Conservation (phyloP, 352 stramenopile genomes). For the Aphanomyces cochlioides region DNA sequence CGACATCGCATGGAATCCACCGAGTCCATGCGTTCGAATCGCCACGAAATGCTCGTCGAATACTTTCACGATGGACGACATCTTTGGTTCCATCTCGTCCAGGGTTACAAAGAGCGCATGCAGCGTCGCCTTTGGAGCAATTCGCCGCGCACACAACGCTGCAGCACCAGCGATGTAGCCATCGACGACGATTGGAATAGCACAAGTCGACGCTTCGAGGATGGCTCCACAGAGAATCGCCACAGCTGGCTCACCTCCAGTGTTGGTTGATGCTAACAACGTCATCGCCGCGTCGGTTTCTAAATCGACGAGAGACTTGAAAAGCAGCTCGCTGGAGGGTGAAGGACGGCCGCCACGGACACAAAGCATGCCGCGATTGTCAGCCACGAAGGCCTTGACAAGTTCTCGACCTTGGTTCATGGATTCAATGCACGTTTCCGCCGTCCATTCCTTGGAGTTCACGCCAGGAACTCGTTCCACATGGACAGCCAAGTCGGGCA, state of each 20-base stretch:
- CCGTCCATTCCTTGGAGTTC: too few relatives aligned
- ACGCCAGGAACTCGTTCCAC: neutral
- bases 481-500: neutral
- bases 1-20: neutral
- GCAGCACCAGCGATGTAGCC: neutral
- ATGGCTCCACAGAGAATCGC: neutral
- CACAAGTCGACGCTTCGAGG: neutral
- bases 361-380: too few relatives aligned
- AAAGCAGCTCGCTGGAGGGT: too few relatives aligned
- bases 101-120: neutral
- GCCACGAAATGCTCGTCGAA: too few relatives aligned
- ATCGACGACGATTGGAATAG: neutral
- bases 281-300: neutral
- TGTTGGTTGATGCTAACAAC: neutral
- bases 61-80: neutral
- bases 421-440: neutral
- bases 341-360: too few relatives aligned
- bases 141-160: neutral
- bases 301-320: too few relatives aligned
- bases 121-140: neutral
- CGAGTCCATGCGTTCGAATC: neutral
- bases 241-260: neutral
- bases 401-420: conserved; percentile 8
- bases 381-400: neutral
- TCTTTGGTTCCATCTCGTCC: neutral